These are phyloP conservation scores for Vitis hybrid DNA, from an alignment of 177 flowering plant genomes.

Conservation along the genomic window DNA sequence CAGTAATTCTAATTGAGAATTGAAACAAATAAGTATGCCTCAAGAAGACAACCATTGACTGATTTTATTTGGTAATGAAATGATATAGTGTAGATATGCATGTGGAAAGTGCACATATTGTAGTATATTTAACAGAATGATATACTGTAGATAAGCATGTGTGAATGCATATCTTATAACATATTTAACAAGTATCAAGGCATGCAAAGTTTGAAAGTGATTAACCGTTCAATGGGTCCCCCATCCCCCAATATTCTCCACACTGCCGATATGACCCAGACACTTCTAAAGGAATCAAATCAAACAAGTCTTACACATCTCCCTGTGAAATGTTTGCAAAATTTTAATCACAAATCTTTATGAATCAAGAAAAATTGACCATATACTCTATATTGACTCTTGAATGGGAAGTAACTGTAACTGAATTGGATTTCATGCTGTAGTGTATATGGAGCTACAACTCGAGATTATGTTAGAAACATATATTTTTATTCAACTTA, in stretches of 20 bases:
- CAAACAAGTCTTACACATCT: background rate
- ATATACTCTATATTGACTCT: background rate
- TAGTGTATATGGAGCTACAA: background rate
- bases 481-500: background rate
- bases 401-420: background rate
- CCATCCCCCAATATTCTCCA: background rate
- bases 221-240: background rate
- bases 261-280: background rate
- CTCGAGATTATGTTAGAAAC: background rate
- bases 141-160: too few species aligned
- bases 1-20: conserved; percentile 43
- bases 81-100: background rate
- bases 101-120: background rate
- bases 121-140: too few species aligned
- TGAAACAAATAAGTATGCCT: background rate
- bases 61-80: background rate
- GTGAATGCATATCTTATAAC: too few species aligned
- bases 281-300: background rate
- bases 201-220: too few species aligned
- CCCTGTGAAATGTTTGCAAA: background rate
- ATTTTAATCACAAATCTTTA: background rate
- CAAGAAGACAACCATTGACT: background rate
- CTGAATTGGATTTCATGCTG: background rate
- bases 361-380: background rate
- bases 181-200: too few species aligned